Percentiles rank a stretch among this genome's conserved stretches.
Conservation (phyloP, 2,329 filamentous ascomycete genomes). For the Trematosphaeria pertusa region DNA sequence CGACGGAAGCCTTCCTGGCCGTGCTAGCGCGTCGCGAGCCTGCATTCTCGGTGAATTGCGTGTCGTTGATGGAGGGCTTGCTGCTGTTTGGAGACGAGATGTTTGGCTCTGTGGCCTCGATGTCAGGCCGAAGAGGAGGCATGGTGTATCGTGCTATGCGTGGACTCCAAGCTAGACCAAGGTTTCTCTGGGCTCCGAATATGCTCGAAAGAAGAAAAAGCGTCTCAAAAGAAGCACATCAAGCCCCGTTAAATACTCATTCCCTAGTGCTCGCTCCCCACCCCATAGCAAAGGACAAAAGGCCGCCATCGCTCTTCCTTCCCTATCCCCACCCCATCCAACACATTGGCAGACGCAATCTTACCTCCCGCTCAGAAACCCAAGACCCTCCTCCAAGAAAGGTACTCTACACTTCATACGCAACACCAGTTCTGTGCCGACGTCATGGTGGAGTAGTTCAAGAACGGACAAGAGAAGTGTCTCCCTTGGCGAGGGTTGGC, state of each 20-base stretch:
- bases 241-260: slow-evolving; percentile 1
- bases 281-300: slow-evolving; percentile 7
- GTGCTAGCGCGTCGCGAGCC: slow-evolving; percentile 10
- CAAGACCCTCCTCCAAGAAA: slow-evolving; percentile 21
- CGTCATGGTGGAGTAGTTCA: slow-evolving; percentile 35
- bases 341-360: slow-evolving; percentile 36
- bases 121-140: slow-evolving; percentile 32
- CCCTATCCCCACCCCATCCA: slow-evolving; percentile 9
- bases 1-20: slow-evolving; percentile 28
- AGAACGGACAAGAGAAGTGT: no score
- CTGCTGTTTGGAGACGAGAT: slow-evolving; percentile 31
- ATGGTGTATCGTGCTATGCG: slow-evolving; percentile 15
- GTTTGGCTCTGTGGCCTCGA: slow-evolving; percentile 34
- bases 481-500: no score
- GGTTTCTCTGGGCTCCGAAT: background rate
- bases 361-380: slow-evolving; percentile 20
- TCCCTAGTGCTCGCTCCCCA: slow-evolving; percentile 1
- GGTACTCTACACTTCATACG: slow-evolving; percentile 3
- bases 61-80: slow-evolving; percentile 27
- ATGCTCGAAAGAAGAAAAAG: background rate
- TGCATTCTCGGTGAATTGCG: slow-evolving; percentile 30
- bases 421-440: slow-evolving; percentile 23
- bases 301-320: slow-evolving; percentile 21
- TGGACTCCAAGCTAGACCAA: background rate
- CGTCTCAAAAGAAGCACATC: background rate